phyloP scores from a whole-genome alignment of 352 stramenopile genomes.

The Phytophthora nicotianae region DNA sequence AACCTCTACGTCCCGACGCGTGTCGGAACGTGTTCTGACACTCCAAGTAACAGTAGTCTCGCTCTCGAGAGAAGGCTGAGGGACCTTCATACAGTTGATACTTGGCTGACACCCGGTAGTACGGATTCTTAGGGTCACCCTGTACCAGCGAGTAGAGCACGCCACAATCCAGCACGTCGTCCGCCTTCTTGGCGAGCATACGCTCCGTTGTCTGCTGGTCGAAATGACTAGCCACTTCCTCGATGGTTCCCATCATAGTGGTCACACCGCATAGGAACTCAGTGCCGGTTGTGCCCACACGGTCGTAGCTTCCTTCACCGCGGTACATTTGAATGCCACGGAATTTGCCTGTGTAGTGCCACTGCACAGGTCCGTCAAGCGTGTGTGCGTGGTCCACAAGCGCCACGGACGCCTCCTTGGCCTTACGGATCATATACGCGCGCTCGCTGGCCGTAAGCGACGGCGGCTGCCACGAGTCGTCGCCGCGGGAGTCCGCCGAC shows the following conservation, averaged over 20 bases:
- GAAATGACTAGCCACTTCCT: slow-evolving; percentile 73
- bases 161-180: slow-evolving; percentile 69
- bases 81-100: slow-evolving; percentile 69
- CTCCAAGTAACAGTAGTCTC: slow-evolving; percentile 79
- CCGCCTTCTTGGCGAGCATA: slow-evolving; percentile 65
- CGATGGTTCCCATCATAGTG: slow-evolving; percentile 72
- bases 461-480: slow-evolving; percentile 22
- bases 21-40: slow-evolving; percentile 85
- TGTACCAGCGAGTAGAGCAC: slow-evolving; percentile 68
- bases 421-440: slow-evolving; percentile 70
- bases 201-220: slow-evolving; percentile 63
- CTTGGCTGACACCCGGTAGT: slow-evolving; percentile 73
- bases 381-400: slow-evolving; percentile 78
- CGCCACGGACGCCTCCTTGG: slow-evolving; percentile 69
- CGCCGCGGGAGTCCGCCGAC: slow-evolving; percentile 2
- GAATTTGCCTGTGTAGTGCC: slow-evolving; percentile 79
- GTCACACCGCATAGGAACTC: slow-evolving; percentile 80
- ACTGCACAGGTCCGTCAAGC: slow-evolving; percentile 72
- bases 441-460: slow-evolving; percentile 46
- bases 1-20: slow-evolving; percentile 65
- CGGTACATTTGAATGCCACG: slow-evolving; percentile 82
- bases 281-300: slow-evolving; percentile 35
- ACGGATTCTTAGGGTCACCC: slow-evolving; percentile 51
- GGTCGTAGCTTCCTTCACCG: slow-evolving; percentile 62
- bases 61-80: slow-evolving; percentile 56